Percentiles rank a stretch among this genome's conserved stretches.
Conservation (phyloP, 2,329 filamentous ascomycete species). For the Trichoderma semiorbis region DNA sequence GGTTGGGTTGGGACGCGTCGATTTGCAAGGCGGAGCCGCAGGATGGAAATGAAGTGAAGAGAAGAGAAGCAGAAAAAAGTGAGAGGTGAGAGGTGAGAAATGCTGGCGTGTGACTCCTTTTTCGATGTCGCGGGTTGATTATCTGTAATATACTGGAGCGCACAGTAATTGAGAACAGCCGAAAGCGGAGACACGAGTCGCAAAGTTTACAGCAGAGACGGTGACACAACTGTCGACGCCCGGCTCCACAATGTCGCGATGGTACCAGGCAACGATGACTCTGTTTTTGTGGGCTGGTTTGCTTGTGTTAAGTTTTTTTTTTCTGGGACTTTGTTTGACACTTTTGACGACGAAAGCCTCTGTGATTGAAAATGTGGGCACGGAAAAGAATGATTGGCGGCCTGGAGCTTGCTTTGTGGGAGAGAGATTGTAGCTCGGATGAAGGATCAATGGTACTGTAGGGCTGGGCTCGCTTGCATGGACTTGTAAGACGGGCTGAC, state of each 20-base stretch:
- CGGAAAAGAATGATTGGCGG: background rate
- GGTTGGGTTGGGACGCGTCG: background rate
- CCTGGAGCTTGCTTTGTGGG: background rate
- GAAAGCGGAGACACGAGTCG: constrained; percentile 24
- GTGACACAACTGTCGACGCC: constrained; percentile 15
- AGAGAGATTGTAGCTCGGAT: background rate
- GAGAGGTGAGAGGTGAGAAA: background rate
- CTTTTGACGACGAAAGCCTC: background rate
- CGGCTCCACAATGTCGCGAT: constrained; percentile 19
- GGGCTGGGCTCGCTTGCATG: constrained; percentile 13
- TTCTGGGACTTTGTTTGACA: background rate
- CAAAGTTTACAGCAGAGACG: background rate
- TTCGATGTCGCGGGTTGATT: constrained; percentile 19
- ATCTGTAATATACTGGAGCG: background rate
- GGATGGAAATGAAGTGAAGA: background rate
- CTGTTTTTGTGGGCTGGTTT: constrained; percentile 10
- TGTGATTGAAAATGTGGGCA: background rate
- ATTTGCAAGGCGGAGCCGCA: background rate
- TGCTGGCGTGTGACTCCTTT: constrained; percentile 22
- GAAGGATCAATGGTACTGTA: background rate
- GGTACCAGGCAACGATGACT: constrained; percentile 13
- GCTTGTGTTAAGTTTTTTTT: background rate
- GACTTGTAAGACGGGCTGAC: constrained; percentile 14
- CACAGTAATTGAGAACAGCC: constrained; percentile 15
- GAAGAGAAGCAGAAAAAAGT: background rate